Percentiles rank a stretch among this genome's conserved stretches.
Conservation (phyloP, 1,284 basidiomycete genomes). For the Xerocomus subilludens region DNA sequence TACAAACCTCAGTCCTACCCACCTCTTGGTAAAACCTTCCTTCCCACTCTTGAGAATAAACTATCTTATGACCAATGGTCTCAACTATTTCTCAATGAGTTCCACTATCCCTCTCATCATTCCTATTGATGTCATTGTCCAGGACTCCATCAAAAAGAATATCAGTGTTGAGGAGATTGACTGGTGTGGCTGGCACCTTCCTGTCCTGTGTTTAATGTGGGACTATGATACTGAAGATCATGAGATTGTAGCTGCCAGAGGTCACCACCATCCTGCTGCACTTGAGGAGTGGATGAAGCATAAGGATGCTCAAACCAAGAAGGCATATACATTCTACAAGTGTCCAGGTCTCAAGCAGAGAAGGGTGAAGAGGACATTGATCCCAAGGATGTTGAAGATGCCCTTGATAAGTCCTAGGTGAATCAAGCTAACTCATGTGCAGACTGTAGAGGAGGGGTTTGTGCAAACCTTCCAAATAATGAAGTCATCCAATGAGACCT, state of each 20-base stretch:
- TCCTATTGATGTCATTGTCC: neutral
- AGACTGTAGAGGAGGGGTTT: conserved; percentile 5
- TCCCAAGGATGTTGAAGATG: neutral
- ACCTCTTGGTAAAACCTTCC: no score
- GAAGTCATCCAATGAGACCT: neutral
- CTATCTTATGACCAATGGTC: conserved; percentile 9
- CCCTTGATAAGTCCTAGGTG: neutral
- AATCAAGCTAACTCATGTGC: neutral
- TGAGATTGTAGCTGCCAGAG: neutral
- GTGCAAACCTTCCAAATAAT: conserved; percentile 14
- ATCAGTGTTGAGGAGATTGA: neutral
- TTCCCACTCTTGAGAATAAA: no score
- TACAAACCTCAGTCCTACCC: no score
- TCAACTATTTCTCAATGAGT: neutral
- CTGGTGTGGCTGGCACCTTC: neutral
- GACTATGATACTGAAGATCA: neutral
- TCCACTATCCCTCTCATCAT: neutral
- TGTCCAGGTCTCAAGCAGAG: neutral
- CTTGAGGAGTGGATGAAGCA: neutral
- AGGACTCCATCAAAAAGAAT: neutral
- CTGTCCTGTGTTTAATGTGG: neutral
- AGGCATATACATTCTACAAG: neutral
- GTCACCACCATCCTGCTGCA: neutral
- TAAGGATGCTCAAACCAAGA: neutral
- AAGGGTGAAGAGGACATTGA: neutral